phyloP scores from a whole-genome alignment of 371 early-diverging fungal genomes.

The Catenaria anguillulae region DNA sequence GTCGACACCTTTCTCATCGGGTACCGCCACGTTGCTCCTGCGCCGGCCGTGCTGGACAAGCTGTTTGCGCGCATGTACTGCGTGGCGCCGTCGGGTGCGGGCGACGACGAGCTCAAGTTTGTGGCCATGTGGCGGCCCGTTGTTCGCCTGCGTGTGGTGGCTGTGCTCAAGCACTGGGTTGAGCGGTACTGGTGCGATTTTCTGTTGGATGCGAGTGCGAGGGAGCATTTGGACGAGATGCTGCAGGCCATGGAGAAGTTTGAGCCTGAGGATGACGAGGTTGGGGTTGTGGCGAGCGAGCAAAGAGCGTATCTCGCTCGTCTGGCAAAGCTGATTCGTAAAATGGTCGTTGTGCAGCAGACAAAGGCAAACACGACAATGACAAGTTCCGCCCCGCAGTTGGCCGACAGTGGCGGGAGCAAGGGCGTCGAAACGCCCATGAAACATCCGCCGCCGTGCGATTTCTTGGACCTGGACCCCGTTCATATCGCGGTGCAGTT shows the following conservation, averaged over 20 bases:
- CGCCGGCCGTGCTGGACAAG: slow-evolving; percentile 7
- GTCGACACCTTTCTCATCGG: slow-evolving; percentile 8
- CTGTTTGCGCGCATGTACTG: background rate
- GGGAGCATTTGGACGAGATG: background rate
- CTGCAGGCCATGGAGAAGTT: background rate
- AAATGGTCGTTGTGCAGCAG: background rate
- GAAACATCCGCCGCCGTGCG: background rate
- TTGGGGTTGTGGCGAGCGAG: background rate
- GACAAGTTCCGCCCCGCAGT: background rate
- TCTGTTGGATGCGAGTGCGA: background rate
- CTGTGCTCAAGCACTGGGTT: slow-evolving; percentile 7
- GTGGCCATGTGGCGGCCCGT: slow-evolving; percentile 7
- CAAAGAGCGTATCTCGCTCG: background rate
- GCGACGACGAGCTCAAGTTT: background rate
- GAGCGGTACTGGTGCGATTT: slow-evolving; percentile 9
- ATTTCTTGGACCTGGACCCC: slow-evolving; percentile 9
- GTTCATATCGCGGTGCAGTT: slow-evolving; percentile 4
- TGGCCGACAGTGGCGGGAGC: background rate
- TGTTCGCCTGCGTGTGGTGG: background rate
- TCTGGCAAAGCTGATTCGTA: background rate
- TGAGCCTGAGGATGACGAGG: background rate
- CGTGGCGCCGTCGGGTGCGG: slow-evolving; percentile 1
- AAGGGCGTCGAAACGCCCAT: background rate
- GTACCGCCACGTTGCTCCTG: slow-evolving; percentile 7
- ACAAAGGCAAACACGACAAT: no score